Evolutionary conservation across 495 filamentous ascomycete genomes (phyloP).

Genomic region (Cetradonia linearis): DNA sequence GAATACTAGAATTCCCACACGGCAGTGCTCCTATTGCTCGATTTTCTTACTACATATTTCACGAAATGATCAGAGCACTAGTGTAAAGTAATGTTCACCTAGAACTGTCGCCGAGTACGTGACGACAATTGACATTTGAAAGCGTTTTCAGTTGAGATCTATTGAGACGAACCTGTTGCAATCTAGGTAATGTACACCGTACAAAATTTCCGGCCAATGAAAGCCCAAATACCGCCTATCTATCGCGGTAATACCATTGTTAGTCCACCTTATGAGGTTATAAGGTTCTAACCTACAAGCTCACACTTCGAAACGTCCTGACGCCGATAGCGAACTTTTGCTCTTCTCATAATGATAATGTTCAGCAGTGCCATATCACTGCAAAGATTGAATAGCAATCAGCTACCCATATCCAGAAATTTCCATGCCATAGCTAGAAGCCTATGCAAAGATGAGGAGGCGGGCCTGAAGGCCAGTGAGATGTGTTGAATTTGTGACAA

Average conservation of each 20-base stretch:
- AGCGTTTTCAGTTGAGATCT: constrained; percentile 1
- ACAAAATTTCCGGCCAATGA: constrained; percentile 6
- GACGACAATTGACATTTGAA: background rate
- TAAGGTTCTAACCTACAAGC: background rate
- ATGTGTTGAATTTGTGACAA: background rate
- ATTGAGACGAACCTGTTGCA: constrained; percentile 15
- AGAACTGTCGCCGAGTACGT: background rate
- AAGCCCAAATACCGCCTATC: constrained; percentile 2
- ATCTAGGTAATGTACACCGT: constrained; percentile 19
- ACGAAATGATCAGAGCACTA: too few relatives aligned
- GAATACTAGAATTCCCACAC: too few relatives aligned
- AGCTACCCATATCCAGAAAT: constrained; percentile 13
- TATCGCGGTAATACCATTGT: constrained; percentile 10
- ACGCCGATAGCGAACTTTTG: constrained; percentile 17
- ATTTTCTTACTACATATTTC: background rate
- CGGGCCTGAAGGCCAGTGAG: constrained; percentile 11
- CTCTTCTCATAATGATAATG: constrained; percentile 3
- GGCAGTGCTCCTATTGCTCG: too few relatives aligned
- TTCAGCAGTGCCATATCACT: constrained; percentile 6
- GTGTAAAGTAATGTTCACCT: too few relatives aligned
- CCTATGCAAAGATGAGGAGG: constrained; percentile 2
- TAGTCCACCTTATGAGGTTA: background rate
- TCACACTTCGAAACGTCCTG: constrained; percentile 1
- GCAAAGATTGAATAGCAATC: background rate
- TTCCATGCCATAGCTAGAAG: constrained; percentile 5